A percentile compares a stretch with the other conserved stretches of the same genome.
These are phyloP conservation scores for Balamuthia mandrillaris DNA, from an alignment of 208 protist species.

Conservation along the genomic window DNA sequence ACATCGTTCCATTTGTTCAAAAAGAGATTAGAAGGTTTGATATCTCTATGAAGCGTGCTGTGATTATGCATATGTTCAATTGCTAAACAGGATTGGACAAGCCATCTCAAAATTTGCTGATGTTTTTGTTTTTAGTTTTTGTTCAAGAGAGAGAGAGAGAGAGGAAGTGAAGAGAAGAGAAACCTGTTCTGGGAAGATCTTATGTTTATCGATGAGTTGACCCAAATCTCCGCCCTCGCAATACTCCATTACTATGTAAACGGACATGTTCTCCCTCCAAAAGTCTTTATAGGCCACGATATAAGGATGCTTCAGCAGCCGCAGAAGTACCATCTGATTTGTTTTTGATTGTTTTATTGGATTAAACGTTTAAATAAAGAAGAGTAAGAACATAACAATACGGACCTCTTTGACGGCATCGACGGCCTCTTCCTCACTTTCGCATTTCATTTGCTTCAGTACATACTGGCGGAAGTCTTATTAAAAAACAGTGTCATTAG, in stretches of 20 bases:
- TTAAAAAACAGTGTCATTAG: not conserved
- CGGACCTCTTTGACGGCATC: not conserved
- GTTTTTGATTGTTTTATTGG: not conserved
- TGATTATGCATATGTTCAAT: not conserved
- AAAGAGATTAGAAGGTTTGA: not conserved
- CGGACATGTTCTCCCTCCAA: constrained; percentile 42
- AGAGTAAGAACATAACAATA: no score
- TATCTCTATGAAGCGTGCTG: not conserved
- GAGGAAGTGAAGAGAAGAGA: not conserved
- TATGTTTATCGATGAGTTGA: constrained; percentile 64
- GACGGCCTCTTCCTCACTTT: not conserved
- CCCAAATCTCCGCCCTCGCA: constrained; percentile 78
- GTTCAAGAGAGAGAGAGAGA: no score
- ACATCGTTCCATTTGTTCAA: not conserved
- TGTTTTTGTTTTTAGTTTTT: no score
- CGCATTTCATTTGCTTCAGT: not conserved
- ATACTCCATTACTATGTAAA: constrained; percentile 85
- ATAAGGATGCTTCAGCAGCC: not conserved
- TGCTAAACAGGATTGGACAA: not conserved
- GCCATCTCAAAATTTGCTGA: not conserved
- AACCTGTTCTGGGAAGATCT: not conserved
- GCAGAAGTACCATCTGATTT: not conserved
- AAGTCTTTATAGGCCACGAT: not conserved
- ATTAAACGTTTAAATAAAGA: no score
- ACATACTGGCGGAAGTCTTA: not conserved